Evolutionary conservation across 2,329 filamentous ascomycete genomes (phyloP), one percentile per base, ranked within the genome.

Genomic region (Diaporthe eres): DNA sequence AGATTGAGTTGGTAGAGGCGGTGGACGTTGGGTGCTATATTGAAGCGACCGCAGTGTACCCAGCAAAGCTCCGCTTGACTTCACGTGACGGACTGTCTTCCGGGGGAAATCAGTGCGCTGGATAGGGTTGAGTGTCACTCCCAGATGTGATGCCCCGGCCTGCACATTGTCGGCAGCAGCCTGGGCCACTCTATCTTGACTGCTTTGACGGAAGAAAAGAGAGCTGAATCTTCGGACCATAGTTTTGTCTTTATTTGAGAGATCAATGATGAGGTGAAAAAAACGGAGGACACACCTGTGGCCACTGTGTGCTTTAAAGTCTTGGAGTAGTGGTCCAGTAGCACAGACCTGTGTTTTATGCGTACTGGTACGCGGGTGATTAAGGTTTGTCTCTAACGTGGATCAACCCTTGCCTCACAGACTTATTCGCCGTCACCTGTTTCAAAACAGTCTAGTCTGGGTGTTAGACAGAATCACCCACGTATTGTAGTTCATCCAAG

Each of bases 351-450:
- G 65, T 70, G 34, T 70, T 42, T 70, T 55, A 70, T 55, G 65
- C 65, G 13, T n/a, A 22, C 49, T 31, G 17, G 49, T 42, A 42
- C n/a, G 49, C n/a, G 2, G 31, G 34, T 55, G 65, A 42, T 70
- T 70, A 70, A 70, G 65, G 65, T 70, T 70, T 70, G 49, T 55
- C 65, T 70, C 65, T 55, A 34, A 70, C 65, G 65, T 70, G 65
- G 49, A 55, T 70, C 65, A 42, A 49, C 65, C 65, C 65, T 70
- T 70, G 49, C 34, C 49, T 70, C 34, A 55, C 49, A 39, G 31
- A 39, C 34, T 42, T 55, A 55, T 70, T 70, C 25, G 34, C 65
- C 34, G 65, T 39, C n/a, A 70, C 5, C 51, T 68, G 65, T 70
- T 70, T 70, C 65, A 70, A 70, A 37, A 55, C 37, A 28, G 65